These are phyloP conservation scores for Hortiboletus campestris DNA, from an alignment of 768 basidiomycete genomes.

Conservation along the genomic window DNA sequence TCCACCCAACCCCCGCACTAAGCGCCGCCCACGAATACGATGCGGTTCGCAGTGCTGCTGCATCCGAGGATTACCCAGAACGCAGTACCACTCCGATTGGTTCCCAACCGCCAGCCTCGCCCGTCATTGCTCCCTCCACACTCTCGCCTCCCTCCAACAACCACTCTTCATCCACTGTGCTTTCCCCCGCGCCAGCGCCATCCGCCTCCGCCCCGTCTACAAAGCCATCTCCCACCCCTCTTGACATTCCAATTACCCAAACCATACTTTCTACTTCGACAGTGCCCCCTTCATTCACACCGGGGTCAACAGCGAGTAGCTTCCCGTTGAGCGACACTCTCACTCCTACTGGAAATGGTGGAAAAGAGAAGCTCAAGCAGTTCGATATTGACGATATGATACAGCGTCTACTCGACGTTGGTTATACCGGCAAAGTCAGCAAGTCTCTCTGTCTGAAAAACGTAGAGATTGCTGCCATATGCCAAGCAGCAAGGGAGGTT, in stretches of 20 bases:
- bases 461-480: slow-evolving; percentile 90
- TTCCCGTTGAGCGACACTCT: slow-evolving; percentile 38
- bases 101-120: slow-evolving; percentile 33
- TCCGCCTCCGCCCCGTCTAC: slow-evolving; percentile 15
- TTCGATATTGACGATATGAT: slow-evolving; percentile 99
- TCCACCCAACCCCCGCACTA: slow-evolving; percentile 39
- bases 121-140: slow-evolving; percentile 35
- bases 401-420: slow-evolving; percentile 90
- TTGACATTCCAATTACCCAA: slow-evolving; percentile 78
- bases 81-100: slow-evolving; percentile 38
- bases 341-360: slow-evolving; percentile 35
- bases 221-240: slow-evolving; percentile 51
- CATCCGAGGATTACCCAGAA: slow-evolving; percentile 33
- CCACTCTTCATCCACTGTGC: slow-evolving; percentile 41
- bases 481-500: slow-evolving; percentile 92
- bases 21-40: slow-evolving; percentile 37
- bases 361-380: slow-evolving; percentile 60
- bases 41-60: slow-evolving; percentile 32
- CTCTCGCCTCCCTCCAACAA: slow-evolving; percentile 38
- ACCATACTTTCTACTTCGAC: slow-evolving; percentile 81
- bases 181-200: slow-evolving; percentile 15
- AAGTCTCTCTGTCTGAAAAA: slow-evolving; percentile 96
- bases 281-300: slow-evolving; percentile 45
- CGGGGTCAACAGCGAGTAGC: slow-evolving; percentile 47
- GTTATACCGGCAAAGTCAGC: slow-evolving; percentile 97